Base-by-base conservation (phyloP, 179 eudicot genomes). In the Gypsophila paniculata region DNA sequence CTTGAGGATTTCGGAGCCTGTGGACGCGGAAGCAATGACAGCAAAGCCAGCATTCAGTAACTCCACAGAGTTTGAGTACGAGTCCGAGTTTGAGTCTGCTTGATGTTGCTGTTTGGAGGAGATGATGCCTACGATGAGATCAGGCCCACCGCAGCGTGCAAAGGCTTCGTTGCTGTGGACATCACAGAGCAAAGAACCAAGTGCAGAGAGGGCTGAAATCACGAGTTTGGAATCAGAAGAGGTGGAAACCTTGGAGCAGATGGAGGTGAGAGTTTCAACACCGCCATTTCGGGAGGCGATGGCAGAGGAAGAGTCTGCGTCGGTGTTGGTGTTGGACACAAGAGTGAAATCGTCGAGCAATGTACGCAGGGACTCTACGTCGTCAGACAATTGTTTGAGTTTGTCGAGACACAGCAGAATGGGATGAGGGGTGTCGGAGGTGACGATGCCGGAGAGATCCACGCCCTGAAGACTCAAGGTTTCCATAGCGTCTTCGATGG, bases 401-500 rank as follows among this genome's bases (percentile, higher is more conserved):
- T 76, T 68, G 1, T 82, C 81, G 67, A 92, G 70, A 7, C 81
- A 72, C 61, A 79, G 80, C 2, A 90, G 52, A 46, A 90, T 84
- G 2, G 97, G 95, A 77, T 86, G 22, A 17, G 71, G 71, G 17
- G 71, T 83, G 59, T 82, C 83, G 44, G 81, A 70, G 55, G 72
- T 69, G 72, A 69, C 14, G n/a, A 69, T 57, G 79, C 98, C 97
- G 19, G 97, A 94, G 44, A 95, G 96, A 87, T 94, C 94, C 72
- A 87, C 97, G 82, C 91, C 96, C 85, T 91, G 99, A 55, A 94
- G 93, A 21, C 84, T 83, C 52, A 94, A 88, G 72, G 97, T 89
- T 71, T 94, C 79, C 71, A 94, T 83, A 71, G 96, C 99, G 87
- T 95, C 99, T 21, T 87, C 76, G 21, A 95, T 84, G 39, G 99